Evolutionary conservation across 1,284 basidiomycete species (phyloP), one percentile per base, ranked within the genome.

Genomic region (Sporisorium sorghi): DNA sequence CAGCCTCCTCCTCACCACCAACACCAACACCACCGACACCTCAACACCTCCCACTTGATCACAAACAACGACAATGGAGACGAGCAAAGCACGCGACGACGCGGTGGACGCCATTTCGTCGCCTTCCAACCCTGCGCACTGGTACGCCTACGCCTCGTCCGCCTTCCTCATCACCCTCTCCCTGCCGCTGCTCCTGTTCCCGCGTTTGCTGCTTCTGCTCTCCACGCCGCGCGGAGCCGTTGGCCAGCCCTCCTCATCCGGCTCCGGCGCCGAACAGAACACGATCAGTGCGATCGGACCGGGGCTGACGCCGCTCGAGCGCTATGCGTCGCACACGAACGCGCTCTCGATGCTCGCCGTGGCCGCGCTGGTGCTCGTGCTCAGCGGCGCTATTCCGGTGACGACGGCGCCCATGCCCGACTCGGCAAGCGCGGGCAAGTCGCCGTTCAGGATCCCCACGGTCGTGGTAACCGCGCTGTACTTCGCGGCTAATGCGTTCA

Each of bases 91-190:
- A n/a, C 54, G 52, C 35, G 32, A 61, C 11, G 72, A 68, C 8
- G 52, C 54, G 1, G 23, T 47, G 6, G 64, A 71, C 39, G 60
- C 69, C 15, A 28, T 76, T 14, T 68, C 73, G 7, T 76, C 73
- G 21, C 73, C 65, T 2, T 46, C 24, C 50, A 76, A 76, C 51
- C 73, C 73, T 11, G 69, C 73, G 4, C 73, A 76, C 54, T 76
- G 59, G 61, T 76, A 59, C 57, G 73, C 73, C 39, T 76, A 73
- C 40, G 73, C 69, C 9, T 61, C 73, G 0, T 55, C 73, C 0
- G 65, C 62, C 1, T 76, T 69, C 24, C 66, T 76, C 48, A 30
- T 73, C 46, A 21, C 47, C 32, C 69, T 76, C 48, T 76, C 73
- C 0, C 39, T 76, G 9, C 69, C 73, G 1, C 54, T 76, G 0